Conservation (phyloP, 78 protist genomes). For the Dictyostelium firmibasis region DNA sequence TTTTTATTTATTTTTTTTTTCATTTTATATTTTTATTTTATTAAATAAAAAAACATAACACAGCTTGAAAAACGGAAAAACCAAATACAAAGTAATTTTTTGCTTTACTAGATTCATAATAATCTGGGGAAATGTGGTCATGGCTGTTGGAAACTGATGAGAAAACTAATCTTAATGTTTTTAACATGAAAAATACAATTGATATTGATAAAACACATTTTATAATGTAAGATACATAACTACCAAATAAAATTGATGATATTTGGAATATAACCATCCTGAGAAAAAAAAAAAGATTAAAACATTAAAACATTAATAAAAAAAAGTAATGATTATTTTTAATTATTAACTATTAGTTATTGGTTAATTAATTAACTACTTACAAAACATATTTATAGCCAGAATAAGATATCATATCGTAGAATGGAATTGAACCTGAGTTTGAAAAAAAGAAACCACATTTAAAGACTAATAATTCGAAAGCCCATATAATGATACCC, state of each 20-base stretch:
- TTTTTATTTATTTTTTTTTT: not conserved
- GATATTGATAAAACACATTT: not conserved
- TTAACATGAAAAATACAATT: conserved; percentile 28
- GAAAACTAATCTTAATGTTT: conserved; percentile 54
- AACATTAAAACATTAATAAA: not conserved
- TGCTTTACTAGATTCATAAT: not conserved
- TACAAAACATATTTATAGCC: conserved; percentile 88
- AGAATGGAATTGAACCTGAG: conserved; percentile 61
- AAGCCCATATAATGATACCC: conserved; percentile 57
- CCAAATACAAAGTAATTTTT: conserved; percentile 58
- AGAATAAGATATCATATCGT: conserved; percentile 79
- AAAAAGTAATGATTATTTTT: not conserved
- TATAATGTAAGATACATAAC: not conserved
- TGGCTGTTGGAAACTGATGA: not conserved
- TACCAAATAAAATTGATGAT: conserved; percentile 21
- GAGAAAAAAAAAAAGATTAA: not conserved
- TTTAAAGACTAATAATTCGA: conserved; percentile 67
- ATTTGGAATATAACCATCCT: conserved; percentile 27
- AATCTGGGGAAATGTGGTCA: not conserved
- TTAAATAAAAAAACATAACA: conserved; percentile 9
- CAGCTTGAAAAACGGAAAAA: conserved; percentile 35
- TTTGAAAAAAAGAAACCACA: conserved; percentile 76
- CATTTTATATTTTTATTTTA: not conserved
- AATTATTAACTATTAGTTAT: not conserved
- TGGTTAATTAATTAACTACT: not conserved